phyloP scores from a whole-genome alignment of 352 stramenopile genomes.

The Hyaloperonospora brassicae region DNA sequence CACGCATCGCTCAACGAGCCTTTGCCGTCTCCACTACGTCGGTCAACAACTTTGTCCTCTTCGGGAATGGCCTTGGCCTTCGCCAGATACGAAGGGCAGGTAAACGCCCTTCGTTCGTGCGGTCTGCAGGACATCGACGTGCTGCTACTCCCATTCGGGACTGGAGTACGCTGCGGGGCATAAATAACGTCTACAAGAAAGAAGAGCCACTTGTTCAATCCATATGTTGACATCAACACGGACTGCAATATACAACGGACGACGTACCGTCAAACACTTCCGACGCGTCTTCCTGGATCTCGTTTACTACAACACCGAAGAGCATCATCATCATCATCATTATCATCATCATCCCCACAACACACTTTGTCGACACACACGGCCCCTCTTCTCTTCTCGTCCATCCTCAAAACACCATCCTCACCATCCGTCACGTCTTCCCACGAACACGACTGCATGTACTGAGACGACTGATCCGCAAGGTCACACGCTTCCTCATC shows the following conservation, averaged over 20 bases:
- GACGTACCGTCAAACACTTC: constrained; percentile 66
- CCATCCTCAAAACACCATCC: constrained; percentile 3
- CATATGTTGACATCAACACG: constrained; percentile 22
- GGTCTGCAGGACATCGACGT: constrained; percentile 1
- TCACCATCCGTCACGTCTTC: constrained; percentile 31
- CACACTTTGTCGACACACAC: too few species aligned
- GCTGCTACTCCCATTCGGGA: constrained; percentile 4
- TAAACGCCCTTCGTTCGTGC: constrained; percentile 6
- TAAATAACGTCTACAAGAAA: constrained; percentile 49
- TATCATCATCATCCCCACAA: too few species aligned
- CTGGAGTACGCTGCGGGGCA: constrained; percentile 18
- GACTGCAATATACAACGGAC: constrained; percentile 13
- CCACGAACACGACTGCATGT: constrained; percentile 27
- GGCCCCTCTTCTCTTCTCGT: constrained; percentile 6
- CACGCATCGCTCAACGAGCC: constrained; percentile 36
- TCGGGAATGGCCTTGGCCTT: constrained; percentile 6
- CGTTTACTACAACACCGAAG: constrained; percentile 22
- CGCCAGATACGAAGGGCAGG: constrained; percentile 2
- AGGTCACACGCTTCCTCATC: constrained; percentile 14
- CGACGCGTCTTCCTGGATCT: constrained; percentile 49
- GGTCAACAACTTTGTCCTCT: constrained; percentile 2
- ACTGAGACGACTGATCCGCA: constrained; percentile 19
- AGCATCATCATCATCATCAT: constrained; percentile 11
- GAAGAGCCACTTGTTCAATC: neutral
- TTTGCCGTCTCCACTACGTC: constrained; percentile 28